These are phyloP conservation scores for Pseudohalonectria lignicola DNA, from an alignment of 2,329 filamentous ascomycete genomes.

Conservation along the genomic window DNA sequence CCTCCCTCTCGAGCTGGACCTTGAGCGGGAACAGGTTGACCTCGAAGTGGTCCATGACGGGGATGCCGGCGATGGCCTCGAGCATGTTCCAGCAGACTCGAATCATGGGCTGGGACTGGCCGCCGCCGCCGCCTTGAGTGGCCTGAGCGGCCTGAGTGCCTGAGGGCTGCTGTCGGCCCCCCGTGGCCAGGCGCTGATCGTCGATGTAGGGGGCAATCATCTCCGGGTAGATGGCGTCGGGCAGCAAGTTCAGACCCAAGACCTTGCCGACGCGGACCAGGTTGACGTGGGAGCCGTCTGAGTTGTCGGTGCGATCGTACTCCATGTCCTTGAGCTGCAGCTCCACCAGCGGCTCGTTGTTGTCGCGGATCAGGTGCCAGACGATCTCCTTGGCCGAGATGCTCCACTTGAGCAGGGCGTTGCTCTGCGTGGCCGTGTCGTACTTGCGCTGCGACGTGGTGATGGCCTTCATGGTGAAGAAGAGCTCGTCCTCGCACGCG, in stretches of 20 bases:
- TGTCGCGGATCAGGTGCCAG: constrained; percentile 88
- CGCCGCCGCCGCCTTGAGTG: not conserved
- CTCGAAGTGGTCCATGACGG: constrained; percentile 94
- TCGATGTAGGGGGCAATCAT: constrained; percentile 89
- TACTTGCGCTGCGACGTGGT: constrained; percentile 87
- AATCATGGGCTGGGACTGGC: constrained; percentile 70
- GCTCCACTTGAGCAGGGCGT: constrained; percentile 79
- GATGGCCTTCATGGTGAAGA: constrained; percentile 99
- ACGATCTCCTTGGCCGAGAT: constrained; percentile 93
- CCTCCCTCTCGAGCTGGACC: constrained; percentile 84
- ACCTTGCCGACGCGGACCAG: constrained; percentile 80
- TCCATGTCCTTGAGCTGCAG: constrained; percentile 84
- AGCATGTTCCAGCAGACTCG: constrained; percentile 97
- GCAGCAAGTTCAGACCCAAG: constrained; percentile 78
- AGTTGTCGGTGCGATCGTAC: constrained; percentile 93
- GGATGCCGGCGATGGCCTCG: constrained; percentile 93
- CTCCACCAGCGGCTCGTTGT: constrained; percentile 79
- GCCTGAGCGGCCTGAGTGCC: not conserved
- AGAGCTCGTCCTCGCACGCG: constrained; percentile 88
- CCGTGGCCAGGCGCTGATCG: too few relatives aligned
- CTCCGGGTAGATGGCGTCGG: constrained; percentile 85
- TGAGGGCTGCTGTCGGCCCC: not conserved
- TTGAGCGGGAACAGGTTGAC: constrained; percentile 88
- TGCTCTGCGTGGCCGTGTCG: constrained; percentile 62
- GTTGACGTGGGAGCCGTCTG: constrained; percentile 93